phyloP scores from a whole-genome alignment of 306 rosid species.

The Vigna reflexopilosa region DNA sequence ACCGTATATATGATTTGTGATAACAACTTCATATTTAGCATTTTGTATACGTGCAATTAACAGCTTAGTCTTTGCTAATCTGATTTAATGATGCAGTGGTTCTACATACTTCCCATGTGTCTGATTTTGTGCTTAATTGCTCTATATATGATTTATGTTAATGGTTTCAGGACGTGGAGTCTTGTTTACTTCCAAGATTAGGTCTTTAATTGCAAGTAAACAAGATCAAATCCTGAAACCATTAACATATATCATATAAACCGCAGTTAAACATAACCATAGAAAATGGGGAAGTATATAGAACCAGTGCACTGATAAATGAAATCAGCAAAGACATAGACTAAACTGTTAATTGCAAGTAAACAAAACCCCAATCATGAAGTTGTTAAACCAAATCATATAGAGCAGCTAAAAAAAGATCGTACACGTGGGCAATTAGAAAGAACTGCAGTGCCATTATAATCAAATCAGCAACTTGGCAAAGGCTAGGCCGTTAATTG shows the following conservation, averaged over 20 bases:
- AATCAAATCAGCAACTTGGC: background rate
- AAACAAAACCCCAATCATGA: background rate
- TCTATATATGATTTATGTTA: too few relatives aligned
- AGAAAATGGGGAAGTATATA: background rate
- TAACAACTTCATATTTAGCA: too few relatives aligned
- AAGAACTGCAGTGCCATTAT: background rate
- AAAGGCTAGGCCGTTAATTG: background rate
- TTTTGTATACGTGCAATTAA: too few relatives aligned
- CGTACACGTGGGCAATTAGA: background rate
- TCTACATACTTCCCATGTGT: too few relatives aligned
- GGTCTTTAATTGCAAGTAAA: background rate
- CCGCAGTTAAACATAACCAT: background rate
- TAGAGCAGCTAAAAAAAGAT: background rate
- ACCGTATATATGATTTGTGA: too few relatives aligned
- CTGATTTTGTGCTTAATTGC: too few relatives aligned
- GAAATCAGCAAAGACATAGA: background rate
- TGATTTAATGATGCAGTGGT: too few relatives aligned
- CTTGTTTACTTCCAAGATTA: too few relatives aligned
- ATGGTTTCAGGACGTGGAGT: too few relatives aligned
- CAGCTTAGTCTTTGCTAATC: too few relatives aligned
- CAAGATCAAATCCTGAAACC: background rate
- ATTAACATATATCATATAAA: background rate
- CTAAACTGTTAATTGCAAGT: background rate
- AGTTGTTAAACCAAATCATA: background rate
- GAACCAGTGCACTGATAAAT: background rate